A percentile compares a stretch with the other conserved stretches of the same genome.
These are phyloP conservation scores for Lactarius quietus DNA, from an alignment of 768 basidiomycete species.

Conservation along the genomic window DNA sequence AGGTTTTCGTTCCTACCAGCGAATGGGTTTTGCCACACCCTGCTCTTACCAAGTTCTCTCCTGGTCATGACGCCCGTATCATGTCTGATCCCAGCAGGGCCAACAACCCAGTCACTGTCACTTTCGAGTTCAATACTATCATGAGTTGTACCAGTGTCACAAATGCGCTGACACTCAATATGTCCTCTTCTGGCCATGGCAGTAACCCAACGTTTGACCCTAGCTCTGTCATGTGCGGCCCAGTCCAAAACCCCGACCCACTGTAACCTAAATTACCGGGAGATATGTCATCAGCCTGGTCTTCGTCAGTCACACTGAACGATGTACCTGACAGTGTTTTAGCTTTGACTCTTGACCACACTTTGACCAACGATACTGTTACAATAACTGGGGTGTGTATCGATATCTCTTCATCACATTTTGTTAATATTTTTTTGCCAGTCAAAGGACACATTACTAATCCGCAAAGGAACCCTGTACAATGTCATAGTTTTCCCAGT, in stretches of 20 bases:
- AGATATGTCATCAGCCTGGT: slow-evolving; percentile 56
- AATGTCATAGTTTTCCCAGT: slow-evolving; percentile 89
- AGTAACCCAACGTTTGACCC: slow-evolving; percentile 50
- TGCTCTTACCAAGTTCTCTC: slow-evolving; percentile 71
- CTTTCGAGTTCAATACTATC: slow-evolving; percentile 70
- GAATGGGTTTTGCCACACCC: slow-evolving; percentile 74
- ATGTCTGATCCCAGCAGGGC: slow-evolving; percentile 43
- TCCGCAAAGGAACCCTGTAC: slow-evolving; percentile 70
- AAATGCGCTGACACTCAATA: slow-evolving; percentile 56
- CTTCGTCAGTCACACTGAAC: slow-evolving; percentile 69
- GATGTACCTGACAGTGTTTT: slow-evolving; percentile 83
- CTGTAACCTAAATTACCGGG: slow-evolving; percentile 52
- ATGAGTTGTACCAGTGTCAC: slow-evolving; percentile 78
- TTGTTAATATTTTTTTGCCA: slow-evolving; percentile 29
- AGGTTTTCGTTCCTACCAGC: slow-evolving; percentile 63
- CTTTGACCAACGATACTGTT: slow-evolving; percentile 40
- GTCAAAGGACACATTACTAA: slow-evolving; percentile 67
- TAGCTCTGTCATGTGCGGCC: slow-evolving; percentile 43
- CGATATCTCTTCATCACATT: slow-evolving; percentile 2
- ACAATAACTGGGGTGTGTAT: slow-evolving; percentile 51
- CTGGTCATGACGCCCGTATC: slow-evolving; percentile 84
- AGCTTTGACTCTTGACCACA: slow-evolving; percentile 62
- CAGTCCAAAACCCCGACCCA: slow-evolving; percentile 47
- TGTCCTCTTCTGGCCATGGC: slow-evolving; percentile 65
- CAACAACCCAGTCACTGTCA: slow-evolving; percentile 58